Percentiles rank a stretch among this genome's conserved stretches.
Conservation (phyloP, 306 rosid genomes). For the Prosopis cineraria region DNA sequence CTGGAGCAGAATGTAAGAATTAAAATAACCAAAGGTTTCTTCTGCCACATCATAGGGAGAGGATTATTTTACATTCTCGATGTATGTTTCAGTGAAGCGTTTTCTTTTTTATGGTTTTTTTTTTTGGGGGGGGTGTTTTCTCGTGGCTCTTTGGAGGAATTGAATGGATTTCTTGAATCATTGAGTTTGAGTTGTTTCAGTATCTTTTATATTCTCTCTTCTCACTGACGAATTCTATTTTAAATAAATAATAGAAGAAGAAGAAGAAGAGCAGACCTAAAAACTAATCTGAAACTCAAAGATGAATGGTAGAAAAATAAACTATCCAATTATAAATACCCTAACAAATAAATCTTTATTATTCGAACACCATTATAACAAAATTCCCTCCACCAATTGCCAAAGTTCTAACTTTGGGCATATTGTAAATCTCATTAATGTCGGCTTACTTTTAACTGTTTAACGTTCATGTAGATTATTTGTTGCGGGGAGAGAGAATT, state of each 20-base stretch:
- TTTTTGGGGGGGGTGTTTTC: too few species aligned
- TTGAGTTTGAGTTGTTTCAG: too few species aligned
- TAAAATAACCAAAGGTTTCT: too few species aligned
- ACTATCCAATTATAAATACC: background rate
- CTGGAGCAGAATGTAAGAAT: too few species aligned
- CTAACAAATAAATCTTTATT: background rate
- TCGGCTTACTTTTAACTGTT: background rate
- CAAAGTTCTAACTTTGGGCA: background rate
- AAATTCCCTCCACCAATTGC: background rate
- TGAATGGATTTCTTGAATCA: too few species aligned
- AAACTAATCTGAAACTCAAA: background rate
- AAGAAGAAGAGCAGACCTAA: background rate
- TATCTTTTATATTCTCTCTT: too few species aligned
- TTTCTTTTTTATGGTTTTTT: too few species aligned
- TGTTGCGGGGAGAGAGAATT: background rate
- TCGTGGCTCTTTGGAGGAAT: too few species aligned
- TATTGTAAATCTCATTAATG: background rate
- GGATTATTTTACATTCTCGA: too few species aligned
- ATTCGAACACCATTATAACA: background rate
- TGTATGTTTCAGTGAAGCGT: too few species aligned
- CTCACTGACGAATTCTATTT: too few species aligned
- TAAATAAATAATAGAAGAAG: background rate
- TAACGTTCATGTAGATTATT: conserved; percentile 12
- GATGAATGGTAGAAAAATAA: background rate
- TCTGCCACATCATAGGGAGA: too few species aligned